Conservation (phyloP, 805 yeast species). For the Zygotorulaspora florentina region DNA sequence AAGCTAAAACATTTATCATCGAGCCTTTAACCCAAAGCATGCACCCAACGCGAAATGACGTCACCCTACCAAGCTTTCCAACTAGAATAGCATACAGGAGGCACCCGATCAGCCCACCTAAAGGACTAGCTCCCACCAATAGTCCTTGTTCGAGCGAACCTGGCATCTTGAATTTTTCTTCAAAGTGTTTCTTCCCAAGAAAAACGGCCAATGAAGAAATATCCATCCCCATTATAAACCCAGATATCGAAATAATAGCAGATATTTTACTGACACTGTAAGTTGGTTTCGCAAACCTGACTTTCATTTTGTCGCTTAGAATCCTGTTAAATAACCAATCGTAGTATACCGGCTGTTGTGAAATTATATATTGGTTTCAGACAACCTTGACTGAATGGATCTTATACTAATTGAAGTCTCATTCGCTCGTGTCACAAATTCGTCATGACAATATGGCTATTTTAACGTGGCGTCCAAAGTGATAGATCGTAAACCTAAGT, state of each 20-base stretch:
- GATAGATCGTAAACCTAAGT: too few species aligned
- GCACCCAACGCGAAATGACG: slow-evolving; percentile 50
- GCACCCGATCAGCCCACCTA: slow-evolving; percentile 64
- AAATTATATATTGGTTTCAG: too few species aligned
- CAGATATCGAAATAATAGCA: slow-evolving; percentile 58
- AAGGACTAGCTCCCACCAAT: slow-evolving; percentile 70
- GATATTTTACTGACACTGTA: slow-evolving; percentile 55
- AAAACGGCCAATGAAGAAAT: slow-evolving; percentile 74
- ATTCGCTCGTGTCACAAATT: slow-evolving; percentile 4
- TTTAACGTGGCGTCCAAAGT: background rate
- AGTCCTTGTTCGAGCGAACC: slow-evolving; percentile 61
- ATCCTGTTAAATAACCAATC: too few species aligned
- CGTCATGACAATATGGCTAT: background rate
- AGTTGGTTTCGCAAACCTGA: slow-evolving; percentile 11
- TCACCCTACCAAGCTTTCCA: slow-evolving; percentile 56
- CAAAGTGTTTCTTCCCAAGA: slow-evolving; percentile 47
- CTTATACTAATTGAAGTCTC: too few species aligned
- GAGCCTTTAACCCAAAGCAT: slow-evolving; percentile 57
- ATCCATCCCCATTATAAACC: slow-evolving; percentile 74
- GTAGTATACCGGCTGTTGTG: too few species aligned
- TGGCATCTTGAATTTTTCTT: slow-evolving; percentile 50
- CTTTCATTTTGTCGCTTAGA: background rate
- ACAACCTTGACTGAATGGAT: too few species aligned
- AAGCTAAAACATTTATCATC: slow-evolving; percentile 29
- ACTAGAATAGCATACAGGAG: slow-evolving; percentile 47